These are phyloP conservation scores for Calonectria pseudoreteaudii DNA, from an alignment of 2,329 filamentous ascomycete species.

Conservation along the genomic window DNA sequence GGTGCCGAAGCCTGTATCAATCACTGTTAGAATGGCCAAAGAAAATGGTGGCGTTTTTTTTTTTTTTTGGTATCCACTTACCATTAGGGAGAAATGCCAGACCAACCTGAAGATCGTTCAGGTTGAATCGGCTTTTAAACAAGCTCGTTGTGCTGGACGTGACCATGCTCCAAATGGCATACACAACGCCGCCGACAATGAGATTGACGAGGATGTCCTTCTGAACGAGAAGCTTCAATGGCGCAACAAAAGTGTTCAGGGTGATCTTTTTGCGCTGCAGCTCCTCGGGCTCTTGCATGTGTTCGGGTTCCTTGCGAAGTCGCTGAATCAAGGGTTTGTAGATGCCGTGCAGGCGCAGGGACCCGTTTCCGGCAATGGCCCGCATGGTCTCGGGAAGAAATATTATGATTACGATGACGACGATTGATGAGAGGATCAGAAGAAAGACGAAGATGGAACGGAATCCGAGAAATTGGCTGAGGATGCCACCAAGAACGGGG, in stretches of 20 bases:
- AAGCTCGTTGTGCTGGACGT: constrained; percentile 13
- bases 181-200: constrained; percentile 9
- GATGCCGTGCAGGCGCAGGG: neutral
- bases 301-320: neutral
- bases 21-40: neutral
- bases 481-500: constrained; percentile 19
- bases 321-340: constrained; percentile 14
- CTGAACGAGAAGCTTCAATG: constrained; percentile 11
- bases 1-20: constrained; percentile 1
- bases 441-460: constrained; percentile 19
- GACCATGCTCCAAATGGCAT: constrained; percentile 23
- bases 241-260: neutral
- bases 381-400: constrained; percentile 20
- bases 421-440: neutral
- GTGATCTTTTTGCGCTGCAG: neutral
- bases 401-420: neutral
- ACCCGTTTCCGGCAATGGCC: constrained; percentile 18
- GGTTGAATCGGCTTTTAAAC: constrained; percentile 1
- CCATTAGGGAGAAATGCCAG: constrained; percentile 22
- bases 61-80: neutral
- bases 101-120: constrained; percentile 11
- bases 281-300: neutral
- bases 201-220: constrained; percentile 17
- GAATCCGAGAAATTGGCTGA: constrained; percentile 14
- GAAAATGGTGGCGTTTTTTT: neutral